A percentile compares a stretch with the other conserved stretches of the same genome.
Evolutionary conservation across 352 stramenopile species (phyloP).

Genomic region (Phytopythium delawarense): DNA sequence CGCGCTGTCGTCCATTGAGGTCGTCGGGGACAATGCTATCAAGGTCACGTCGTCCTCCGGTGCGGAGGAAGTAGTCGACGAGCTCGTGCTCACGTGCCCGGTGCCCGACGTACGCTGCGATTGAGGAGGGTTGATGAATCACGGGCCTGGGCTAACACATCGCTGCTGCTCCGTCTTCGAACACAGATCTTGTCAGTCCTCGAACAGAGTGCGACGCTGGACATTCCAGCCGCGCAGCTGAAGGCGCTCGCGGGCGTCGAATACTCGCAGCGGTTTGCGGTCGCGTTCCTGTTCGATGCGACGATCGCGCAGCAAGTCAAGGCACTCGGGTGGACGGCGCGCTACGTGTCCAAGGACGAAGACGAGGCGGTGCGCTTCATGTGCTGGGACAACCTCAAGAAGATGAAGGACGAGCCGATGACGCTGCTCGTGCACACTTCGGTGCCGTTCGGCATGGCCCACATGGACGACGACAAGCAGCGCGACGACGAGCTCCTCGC

Average conservation of each 20-base stretch:
- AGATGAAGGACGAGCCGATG: slow-evolving; percentile 16
- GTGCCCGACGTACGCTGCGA: slow-evolving; percentile 35
- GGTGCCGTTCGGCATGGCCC: slow-evolving; percentile 45
- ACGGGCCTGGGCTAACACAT: background rate
- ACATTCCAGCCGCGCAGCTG: slow-evolving; percentile 19
- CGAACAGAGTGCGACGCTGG: slow-evolving; percentile 38
- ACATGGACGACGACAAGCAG: slow-evolving; percentile 52
- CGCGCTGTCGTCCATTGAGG: slow-evolving; percentile 46
- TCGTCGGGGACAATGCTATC: slow-evolving; percentile 44
- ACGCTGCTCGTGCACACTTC: slow-evolving; percentile 65
- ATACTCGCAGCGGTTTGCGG: slow-evolving; percentile 70
- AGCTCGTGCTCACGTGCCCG: slow-evolving; percentile 67
- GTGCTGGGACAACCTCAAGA: slow-evolving; percentile 78
- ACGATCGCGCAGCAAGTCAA: slow-evolving; percentile 28
- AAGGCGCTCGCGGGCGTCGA: slow-evolving; percentile 36
- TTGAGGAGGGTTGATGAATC: background rate
- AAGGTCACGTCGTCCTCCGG: slow-evolving; percentile 37
- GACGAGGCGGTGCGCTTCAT: slow-evolving; percentile 70
- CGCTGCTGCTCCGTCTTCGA: background rate
- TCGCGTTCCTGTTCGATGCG: slow-evolving; percentile 58
- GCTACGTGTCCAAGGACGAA: slow-evolving; percentile 48
- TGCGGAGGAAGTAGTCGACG: slow-evolving; percentile 48
- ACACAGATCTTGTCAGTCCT: slow-evolving; percentile 48
- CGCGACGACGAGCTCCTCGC: slow-evolving; percentile 50
- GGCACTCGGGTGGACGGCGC: slow-evolving; percentile 54